A percentile compares a stretch with the other conserved stretches of the same genome.
Evolutionary conservation across 257 asterid species (phyloP).

Genomic region (Rhazya stricta): DNA sequence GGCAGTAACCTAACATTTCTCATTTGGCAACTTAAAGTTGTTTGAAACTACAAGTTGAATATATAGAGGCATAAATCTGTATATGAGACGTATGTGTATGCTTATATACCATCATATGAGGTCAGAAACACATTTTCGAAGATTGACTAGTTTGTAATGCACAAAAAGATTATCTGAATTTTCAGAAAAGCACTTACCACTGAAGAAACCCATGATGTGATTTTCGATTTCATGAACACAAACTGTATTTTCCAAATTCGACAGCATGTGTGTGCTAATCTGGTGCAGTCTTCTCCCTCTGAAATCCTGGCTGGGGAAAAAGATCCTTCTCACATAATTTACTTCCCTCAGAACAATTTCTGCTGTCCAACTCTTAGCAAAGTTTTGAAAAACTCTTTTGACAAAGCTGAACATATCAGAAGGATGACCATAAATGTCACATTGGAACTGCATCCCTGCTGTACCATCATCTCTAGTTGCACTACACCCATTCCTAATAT

Average conservation of each 20-base stretch:
- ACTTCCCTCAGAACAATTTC: conserved; percentile 77
- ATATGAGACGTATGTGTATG: too few species aligned
- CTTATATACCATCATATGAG: too few species aligned
- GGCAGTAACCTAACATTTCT: too few species aligned
- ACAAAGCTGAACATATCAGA: conserved; percentile 98
- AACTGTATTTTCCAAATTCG: conserved; percentile 51
- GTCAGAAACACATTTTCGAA: too few species aligned
- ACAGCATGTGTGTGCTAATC: conserved; percentile 54
- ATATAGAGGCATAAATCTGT: too few species aligned
- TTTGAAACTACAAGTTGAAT: too few species aligned
- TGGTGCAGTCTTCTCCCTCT: conserved; percentile 75
- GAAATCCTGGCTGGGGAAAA: conserved; percentile 60
- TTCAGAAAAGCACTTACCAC: conserved; percentile 46
- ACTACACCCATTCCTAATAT: conserved; percentile 70
- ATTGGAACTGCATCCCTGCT: conserved; percentile 88
- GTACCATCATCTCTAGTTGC: conserved; percentile 54
- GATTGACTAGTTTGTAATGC: too few species aligned
- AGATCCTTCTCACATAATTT: conserved; percentile 65
- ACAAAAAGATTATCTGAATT: too few species aligned
- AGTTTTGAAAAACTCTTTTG: conserved; percentile 83
- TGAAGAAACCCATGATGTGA: conserved; percentile 52
- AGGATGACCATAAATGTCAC: conserved; percentile 88
- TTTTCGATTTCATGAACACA: conserved; percentile 57
- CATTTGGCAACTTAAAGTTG: too few species aligned
- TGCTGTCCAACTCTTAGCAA: conserved; percentile 69